These are phyloP conservation scores for Pinus taeda DNA, from an alignment of 75 land plant genomes.

Conservation along the genomic window DNA sequence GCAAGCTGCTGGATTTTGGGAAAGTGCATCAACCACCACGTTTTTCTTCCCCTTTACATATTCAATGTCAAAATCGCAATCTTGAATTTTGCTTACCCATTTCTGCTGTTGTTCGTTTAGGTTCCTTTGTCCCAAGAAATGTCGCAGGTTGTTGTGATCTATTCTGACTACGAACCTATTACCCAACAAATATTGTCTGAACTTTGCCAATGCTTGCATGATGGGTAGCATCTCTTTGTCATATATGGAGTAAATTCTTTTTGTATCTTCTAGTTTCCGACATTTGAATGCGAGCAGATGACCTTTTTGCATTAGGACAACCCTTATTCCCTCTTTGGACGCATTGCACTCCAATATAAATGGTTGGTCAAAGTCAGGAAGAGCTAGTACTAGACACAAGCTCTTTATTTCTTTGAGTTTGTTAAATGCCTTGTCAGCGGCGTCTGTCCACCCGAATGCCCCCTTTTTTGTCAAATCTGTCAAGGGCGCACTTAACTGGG, in stretches of 20 bases:
- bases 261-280: too few relatives aligned
- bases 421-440: not conserved
- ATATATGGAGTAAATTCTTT: too few relatives aligned
- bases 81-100: not conserved
- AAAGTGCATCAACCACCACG: not conserved
- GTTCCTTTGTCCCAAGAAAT: not conserved
- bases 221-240: too few relatives aligned
- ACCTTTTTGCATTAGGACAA: not conserved
- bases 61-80: too few relatives aligned
- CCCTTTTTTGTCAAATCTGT: not conserved
- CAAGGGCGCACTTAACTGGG: not conserved
- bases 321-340: not conserved
- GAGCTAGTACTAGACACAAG: not conserved
- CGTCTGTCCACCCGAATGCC: not conserved
- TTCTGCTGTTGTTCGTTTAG: not conserved
- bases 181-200: too few relatives aligned
- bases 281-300: not conserved
- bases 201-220: too few relatives aligned
- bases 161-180: too few relatives aligned
- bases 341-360: not conserved
- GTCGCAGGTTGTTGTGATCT: too few relatives aligned
- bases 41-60: too few relatives aligned
- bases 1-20: not conserved
- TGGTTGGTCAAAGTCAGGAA: not conserved
- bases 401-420: not conserved